phyloP scores from a whole-genome alignment of 768 basidiomycete species.

The Pisolithus tinctorius region DNA sequence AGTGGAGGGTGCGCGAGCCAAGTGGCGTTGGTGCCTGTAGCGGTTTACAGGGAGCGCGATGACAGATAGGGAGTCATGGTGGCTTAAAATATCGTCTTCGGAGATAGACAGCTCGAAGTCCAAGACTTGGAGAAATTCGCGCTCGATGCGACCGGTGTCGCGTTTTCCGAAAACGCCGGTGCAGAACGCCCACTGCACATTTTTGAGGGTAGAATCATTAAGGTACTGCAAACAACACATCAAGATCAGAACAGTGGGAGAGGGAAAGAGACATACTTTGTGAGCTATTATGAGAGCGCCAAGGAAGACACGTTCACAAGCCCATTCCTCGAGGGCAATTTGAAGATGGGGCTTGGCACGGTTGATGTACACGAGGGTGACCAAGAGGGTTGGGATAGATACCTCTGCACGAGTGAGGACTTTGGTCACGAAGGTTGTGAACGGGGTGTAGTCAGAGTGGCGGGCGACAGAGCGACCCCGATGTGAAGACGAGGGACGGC shows the following conservation, averaged over 20 bases:
- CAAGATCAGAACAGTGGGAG: conserved; percentile 3
- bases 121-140: conserved; percentile 75
- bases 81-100: conserved; percentile 55
- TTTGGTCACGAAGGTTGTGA: conserved; percentile 58
- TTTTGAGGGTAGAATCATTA: conserved; percentile 87
- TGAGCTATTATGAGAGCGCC: conserved; percentile 84
- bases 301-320: conserved; percentile 84
- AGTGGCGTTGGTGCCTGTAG: conserved; percentile 21
- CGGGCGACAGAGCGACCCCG: conserved; percentile 43
- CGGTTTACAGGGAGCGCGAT: conserved; percentile 20
- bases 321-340: conserved; percentile 80
- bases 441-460: conserved; percentile 47
- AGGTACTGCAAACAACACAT: conserved; percentile 45
- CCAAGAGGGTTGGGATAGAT: conserved; percentile 60
- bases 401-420: conserved; percentile 72
- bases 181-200: conserved; percentile 85
- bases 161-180: conserved; percentile 78
- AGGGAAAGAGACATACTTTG: conserved; percentile 48
- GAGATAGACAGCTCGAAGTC: conserved; percentile 65
- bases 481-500: conserved; percentile 51
- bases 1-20: conserved; percentile 9
- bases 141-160: conserved; percentile 74
- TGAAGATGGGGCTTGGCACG: conserved; percentile 73
- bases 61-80: conserved; percentile 31
- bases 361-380: conserved; percentile 69